Evolutionary conservation across 305 asterid genomes (phyloP).

Genomic region (Rubia occidens): DNA sequence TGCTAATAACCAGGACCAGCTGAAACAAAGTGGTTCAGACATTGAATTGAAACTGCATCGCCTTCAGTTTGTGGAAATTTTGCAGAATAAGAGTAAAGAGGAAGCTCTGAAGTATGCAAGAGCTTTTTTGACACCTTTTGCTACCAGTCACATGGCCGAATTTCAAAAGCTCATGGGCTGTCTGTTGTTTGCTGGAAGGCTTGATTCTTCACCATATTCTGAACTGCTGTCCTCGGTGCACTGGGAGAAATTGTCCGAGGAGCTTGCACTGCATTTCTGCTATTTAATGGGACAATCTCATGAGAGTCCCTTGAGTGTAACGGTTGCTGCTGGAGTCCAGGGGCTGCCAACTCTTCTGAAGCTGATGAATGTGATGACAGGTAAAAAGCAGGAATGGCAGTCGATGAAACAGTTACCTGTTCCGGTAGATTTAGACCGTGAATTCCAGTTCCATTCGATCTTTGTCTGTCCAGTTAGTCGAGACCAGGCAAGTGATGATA

Average conservation of each 20-base stretch:
- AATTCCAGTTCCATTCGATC: conserved; percentile 83
- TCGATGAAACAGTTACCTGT: conserved; percentile 80
- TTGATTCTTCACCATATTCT: conserved; percentile 69
- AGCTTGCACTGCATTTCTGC: conserved; percentile 64
- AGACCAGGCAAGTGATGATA: conserved; percentile 78
- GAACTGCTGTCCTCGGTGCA: conserved; percentile 52
- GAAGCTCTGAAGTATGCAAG: conserved; percentile 68
- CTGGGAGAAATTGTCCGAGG: conserved; percentile 69
- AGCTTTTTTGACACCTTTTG: conserved; percentile 50
- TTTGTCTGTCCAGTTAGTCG: conserved; percentile 90
- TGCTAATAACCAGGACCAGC: conserved; percentile 43
- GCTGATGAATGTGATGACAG: conserved; percentile 71
- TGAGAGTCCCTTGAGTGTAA: conserved; percentile 63
- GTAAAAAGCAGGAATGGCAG: conserved; percentile 84
- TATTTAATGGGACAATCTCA: conserved; percentile 63
- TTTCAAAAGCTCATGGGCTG: conserved; percentile 78
- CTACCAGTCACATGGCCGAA: conserved; percentile 52
- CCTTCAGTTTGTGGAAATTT: conserved; percentile 64
- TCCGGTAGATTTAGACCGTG: conserved; percentile 72
- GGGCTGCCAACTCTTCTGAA: conserved; percentile 77
- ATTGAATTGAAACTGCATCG: conserved; percentile 73
- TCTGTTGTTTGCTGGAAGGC: conserved; percentile 63
- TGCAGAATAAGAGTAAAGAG: conserved; percentile 56
- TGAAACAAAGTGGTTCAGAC: conserved; percentile 49
- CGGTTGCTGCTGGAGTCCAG: conserved; percentile 76